Conservation (phyloP, 345 rosid genomes). For the Trapa incisa region DNA sequence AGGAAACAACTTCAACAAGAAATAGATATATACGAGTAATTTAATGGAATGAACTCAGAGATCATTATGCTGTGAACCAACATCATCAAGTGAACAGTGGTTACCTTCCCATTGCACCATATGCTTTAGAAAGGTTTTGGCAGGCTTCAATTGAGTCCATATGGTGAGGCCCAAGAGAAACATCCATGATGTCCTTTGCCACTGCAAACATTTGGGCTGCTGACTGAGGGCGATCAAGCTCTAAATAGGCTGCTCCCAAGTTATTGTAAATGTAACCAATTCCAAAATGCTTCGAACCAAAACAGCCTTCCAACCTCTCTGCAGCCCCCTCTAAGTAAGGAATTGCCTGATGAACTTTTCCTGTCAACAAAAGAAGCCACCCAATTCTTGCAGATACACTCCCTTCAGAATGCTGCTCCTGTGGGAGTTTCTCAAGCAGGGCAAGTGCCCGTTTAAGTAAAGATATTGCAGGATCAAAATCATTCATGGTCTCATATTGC, state of each 20-base stretch:
- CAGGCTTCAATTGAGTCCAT: slow-evolving; percentile 83
- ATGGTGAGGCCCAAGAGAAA: slow-evolving; percentile 87
- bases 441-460: slow-evolving; percentile 58
- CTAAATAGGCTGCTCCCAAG: slow-evolving; percentile 90
- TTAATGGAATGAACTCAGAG: background rate
- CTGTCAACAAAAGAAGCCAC: slow-evolving; percentile 73
- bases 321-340: slow-evolving; percentile 84
- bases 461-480: slow-evolving; percentile 64
- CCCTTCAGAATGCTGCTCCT: slow-evolving; percentile 80
- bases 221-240: slow-evolving; percentile 76
- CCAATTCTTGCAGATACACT: slow-evolving; percentile 89
- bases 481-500: slow-evolving; percentile 86
- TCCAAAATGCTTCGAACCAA: slow-evolving; percentile 87
- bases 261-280: slow-evolving; percentile 86
- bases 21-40: background rate
- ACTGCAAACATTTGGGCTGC: slow-evolving; percentile 95
- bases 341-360: slow-evolving; percentile 71
- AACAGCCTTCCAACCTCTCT: slow-evolving; percentile 75
- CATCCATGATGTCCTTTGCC: slow-evolving; percentile 91
- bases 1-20: background rate
- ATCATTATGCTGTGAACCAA: background rate
- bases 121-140: slow-evolving; percentile 87
- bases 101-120: slow-evolving; percentile 71
- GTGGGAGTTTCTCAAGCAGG: slow-evolving; percentile 74
- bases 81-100: background rate